Evolutionary conservation across 164 flowering plant species (phyloP).

Genomic region (Vitis labrusca): DNA sequence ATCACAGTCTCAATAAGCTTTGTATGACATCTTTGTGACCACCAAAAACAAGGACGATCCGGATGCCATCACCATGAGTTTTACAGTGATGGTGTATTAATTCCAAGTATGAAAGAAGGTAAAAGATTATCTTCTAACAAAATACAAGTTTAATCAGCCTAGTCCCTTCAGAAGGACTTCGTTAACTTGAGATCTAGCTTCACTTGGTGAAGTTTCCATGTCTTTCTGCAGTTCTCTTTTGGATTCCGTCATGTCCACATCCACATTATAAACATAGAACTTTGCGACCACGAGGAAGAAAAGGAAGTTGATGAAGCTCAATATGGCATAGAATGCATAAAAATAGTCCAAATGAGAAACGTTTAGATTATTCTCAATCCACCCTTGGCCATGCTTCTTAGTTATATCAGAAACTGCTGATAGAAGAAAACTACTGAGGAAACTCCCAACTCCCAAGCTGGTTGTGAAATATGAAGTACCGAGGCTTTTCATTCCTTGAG

Average conservation of each 20-base stretch:
- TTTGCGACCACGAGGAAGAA: conserved; percentile 44
- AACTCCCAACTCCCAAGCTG: conserved; percentile 52
- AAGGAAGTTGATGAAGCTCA: conserved; percentile 45
- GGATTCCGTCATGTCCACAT: conserved; percentile 21
- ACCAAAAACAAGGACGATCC: too few species aligned
- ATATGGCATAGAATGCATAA: conserved; percentile 40
- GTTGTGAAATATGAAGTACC: conserved; percentile 59
- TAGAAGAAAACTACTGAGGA: conserved; percentile 51
- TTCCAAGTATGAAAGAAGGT: too few species aligned
- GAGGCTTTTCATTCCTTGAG: conserved; percentile 62
- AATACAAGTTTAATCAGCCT: neutral
- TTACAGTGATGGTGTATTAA: too few species aligned
- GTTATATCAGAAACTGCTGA: conserved; percentile 38
- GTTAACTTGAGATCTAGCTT: too few species aligned
- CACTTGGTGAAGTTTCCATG: neutral
- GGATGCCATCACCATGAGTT: too few species aligned
- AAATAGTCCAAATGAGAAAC: conserved; percentile 57
- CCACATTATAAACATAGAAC: conserved; percentile 42
- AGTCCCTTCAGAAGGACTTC: neutral
- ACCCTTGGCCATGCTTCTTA: conserved; percentile 38
- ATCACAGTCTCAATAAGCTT: too few species aligned
- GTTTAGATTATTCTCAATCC: conserved; percentile 62
- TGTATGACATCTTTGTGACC: too few species aligned
- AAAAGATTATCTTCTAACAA: too few species aligned
- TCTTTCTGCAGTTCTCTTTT: conserved; percentile 19